These are phyloP conservation scores for Acanthamoeba culbertsoni DNA, from an alignment of 208 protist species.

Conservation along the genomic window DNA sequence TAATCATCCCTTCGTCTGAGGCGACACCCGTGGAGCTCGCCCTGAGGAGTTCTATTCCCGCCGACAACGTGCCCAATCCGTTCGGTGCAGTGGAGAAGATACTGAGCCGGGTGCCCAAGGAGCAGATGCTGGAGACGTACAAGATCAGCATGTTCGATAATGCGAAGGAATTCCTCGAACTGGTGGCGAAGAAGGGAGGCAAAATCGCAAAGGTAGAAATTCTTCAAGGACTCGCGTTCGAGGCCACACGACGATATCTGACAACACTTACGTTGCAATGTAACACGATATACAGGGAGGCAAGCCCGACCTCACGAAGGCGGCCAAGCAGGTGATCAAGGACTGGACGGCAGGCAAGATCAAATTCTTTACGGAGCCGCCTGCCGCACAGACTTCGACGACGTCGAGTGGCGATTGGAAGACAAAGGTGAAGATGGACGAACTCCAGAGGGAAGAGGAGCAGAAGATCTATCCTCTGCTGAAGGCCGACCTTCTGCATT, in stretches of 20 bases:
- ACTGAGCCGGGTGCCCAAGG: background rate
- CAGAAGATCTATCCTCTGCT: background rate
- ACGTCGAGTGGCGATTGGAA: background rate
- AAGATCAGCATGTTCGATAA: conserved; percentile 8
- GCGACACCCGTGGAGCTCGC: background rate
- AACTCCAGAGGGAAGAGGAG: background rate
- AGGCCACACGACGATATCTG: background rate
- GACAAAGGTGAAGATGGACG: background rate
- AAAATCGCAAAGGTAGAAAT: background rate
- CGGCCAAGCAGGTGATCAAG: background rate
- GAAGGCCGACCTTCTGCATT: background rate
- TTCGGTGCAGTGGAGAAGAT: background rate
- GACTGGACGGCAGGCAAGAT: background rate
- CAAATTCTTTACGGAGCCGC: conserved; percentile 1
- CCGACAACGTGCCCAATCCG: background rate
- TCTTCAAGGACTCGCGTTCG: background rate
- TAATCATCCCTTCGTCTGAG: background rate
- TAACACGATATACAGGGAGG: background rate
- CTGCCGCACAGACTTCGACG: background rate
- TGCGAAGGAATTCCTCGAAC: background rate
- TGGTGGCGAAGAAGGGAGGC: background rate
- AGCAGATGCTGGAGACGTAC: background rate
- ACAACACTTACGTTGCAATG: background rate
- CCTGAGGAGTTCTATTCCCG: background rate
- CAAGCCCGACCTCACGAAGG: background rate